Conservation (phyloP, 192 early-diverging fungal species). For the Chytriomyces sp. region DNA sequence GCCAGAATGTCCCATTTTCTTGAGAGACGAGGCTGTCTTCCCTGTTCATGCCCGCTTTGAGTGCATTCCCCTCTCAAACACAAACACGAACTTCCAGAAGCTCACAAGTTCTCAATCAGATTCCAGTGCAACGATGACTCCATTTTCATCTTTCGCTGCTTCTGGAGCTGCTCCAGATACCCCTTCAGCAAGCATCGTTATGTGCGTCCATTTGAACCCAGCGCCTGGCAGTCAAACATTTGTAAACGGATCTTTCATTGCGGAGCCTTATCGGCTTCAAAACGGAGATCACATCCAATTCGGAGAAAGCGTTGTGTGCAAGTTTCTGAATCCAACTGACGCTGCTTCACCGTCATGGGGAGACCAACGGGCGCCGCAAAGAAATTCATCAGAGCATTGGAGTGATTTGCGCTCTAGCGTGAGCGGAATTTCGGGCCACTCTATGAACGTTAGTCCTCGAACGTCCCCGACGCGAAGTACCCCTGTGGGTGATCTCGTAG, state of each 20-base stretch:
- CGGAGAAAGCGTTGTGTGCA: slow-evolving; percentile 4
- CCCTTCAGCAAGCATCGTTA: not conserved
- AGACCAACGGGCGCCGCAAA: not conserved
- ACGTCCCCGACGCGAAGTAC: not conserved
- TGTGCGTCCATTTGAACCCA: slow-evolving; percentile 7
- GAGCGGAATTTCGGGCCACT: not conserved
- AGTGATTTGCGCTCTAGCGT: not conserved
- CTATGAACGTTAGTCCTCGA: not conserved
- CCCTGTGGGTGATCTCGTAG: too few relatives aligned
- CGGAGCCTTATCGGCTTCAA: slow-evolving; percentile 12
- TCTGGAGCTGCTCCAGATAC: not conserved
- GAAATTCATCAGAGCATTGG: not conserved
- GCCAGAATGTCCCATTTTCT: slow-evolving; percentile 58
- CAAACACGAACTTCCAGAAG: not conserved
- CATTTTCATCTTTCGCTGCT: not conserved
- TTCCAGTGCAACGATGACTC: not conserved
- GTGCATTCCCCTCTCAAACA: slow-evolving; percentile 31
- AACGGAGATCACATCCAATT: slow-evolving; percentile 34
- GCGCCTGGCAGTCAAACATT: not conserved
- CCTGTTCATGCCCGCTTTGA: slow-evolving; percentile 61
- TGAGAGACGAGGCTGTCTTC: slow-evolving; percentile 65
- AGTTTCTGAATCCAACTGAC: slow-evolving; percentile 27
- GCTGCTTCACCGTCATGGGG: not conserved
- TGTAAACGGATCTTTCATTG: slow-evolving; percentile 26
- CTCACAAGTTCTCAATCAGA: too few relatives aligned